Percentiles rank a stretch among this genome's conserved stretches.
These are phyloP conservation scores for Saccharum officinarum DNA, from an alignment of 176 grass and related monocot genomes.

Conservation along the genomic window DNA sequence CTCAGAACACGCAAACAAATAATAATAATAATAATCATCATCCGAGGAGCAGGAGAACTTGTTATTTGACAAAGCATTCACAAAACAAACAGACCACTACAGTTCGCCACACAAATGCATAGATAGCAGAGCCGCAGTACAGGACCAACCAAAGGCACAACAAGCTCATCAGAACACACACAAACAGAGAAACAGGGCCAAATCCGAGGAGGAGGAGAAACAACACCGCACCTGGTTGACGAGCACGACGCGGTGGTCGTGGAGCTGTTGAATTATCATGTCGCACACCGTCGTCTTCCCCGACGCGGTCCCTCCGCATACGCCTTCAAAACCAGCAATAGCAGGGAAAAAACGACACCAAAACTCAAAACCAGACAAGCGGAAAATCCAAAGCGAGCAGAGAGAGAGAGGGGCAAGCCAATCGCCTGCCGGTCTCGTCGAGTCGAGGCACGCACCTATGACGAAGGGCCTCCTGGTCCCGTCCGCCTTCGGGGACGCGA, in stretches of 20 bases:
- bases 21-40: not conserved
- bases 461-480: conserved; percentile 65
- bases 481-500: conserved; percentile 6
- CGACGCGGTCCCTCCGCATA: conserved; percentile 67
- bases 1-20: not conserved
- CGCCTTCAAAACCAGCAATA: conserved; percentile 35
- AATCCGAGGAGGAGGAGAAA: not conserved
- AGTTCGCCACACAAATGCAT: not conserved
- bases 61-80: not conserved
- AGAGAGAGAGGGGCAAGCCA: not conserved
- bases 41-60: not conserved
- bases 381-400: not conserved
- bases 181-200: not conserved
- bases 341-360: not conserved
- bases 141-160: not conserved
- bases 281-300: conserved; percentile 84
- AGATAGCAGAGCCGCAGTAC: not conserved
- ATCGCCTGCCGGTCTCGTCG: not conserved
- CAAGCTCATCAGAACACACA: not conserved
- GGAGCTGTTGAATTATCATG: conserved; percentile 74
- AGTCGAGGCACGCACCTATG: conserved; percentile 51
- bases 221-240: conserved; percentile 58
- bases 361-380: not conserved
- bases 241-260: conserved; percentile 72
- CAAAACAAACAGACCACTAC: not conserved